These are phyloP conservation scores for Kluyveromyces siamensis DNA, from an alignment of 805 yeast species.

Conservation along the genomic window DNA sequence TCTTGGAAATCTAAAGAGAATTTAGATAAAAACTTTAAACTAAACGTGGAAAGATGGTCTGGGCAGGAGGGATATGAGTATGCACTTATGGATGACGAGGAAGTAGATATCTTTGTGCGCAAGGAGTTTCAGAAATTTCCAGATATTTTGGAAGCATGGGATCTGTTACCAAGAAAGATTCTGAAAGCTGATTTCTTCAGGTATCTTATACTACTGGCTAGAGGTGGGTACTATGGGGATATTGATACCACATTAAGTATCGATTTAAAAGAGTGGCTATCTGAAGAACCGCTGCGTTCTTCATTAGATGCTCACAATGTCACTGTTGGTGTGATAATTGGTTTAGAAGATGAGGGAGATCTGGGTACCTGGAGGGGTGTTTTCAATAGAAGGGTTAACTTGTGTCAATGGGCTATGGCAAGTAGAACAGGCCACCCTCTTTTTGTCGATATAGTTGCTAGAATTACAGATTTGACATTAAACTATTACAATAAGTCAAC, in stretches of 20 bases:
- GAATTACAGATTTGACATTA: slow-evolving; percentile 43
- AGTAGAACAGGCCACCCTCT: slow-evolving; percentile 56
- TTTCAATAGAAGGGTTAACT: slow-evolving; percentile 45
- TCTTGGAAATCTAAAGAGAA: slow-evolving; percentile 39
- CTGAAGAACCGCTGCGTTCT: slow-evolving; percentile 28
- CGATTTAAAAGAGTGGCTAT: slow-evolving; percentile 53
- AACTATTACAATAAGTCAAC: slow-evolving; percentile 30
- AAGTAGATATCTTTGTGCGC: slow-evolving; percentile 30
- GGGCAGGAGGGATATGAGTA: slow-evolving; percentile 9
- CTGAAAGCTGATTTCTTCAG: slow-evolving; percentile 46
- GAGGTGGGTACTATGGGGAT: slow-evolving; percentile 58
- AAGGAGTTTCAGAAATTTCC: slow-evolving; percentile 37
- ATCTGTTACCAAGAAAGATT: slow-evolving; percentile 41
- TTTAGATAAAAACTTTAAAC: slow-evolving; percentile 20
- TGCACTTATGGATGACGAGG: slow-evolving; percentile 31
- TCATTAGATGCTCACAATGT: slow-evolving; percentile 25
- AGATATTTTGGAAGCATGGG: slow-evolving; percentile 42
- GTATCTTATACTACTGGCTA: slow-evolving; percentile 40
- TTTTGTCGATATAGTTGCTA: slow-evolving; percentile 43
- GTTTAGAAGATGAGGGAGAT: slow-evolving; percentile 46
- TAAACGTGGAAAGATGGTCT: slow-evolving; percentile 13
- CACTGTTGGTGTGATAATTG: slow-evolving; percentile 43
- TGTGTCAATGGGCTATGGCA: slow-evolving; percentile 55
- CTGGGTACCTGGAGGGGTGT: slow-evolving; percentile 46
- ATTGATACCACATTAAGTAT: slow-evolving; percentile 49